Evolutionary conservation across 2,329 filamentous ascomycete species (phyloP), one percentile per base, ranked within the genome.

Genomic region (Daldinia eschscholtzii): DNA sequence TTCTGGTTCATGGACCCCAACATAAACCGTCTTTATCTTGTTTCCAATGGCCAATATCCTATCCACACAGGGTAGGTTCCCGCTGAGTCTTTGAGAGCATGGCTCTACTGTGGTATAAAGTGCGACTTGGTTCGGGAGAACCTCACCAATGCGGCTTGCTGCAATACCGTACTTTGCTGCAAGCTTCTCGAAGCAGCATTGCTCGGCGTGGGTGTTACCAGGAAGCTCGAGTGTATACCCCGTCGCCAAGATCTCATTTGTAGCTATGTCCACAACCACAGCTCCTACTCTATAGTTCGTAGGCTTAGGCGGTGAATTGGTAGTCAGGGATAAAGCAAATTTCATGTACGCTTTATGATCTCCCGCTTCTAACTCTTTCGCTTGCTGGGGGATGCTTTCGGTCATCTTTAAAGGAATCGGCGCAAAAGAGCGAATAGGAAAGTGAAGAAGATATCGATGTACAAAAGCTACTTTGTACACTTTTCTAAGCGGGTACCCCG

Each of bases 61-160:
- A 74, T 97, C 89, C 6, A 93, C 92, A 76, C 96, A 97, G 0
- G 92, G 86, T 61, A 88, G 75, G 76, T 94, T 94, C 3, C 92
- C 92, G 74, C 90, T 93, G 58, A 93, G 82, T 42, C 93, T 85
- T 74, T 90, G 84, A 60, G 88, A 91, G 78, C 93, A 97, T 0
- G 93, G 93, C 79, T 96, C 96, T 85, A 99, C 93, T 0, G 94
- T 98, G 0, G 97, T 98, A 80, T 98, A 98, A 12, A 99, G 86
- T 3, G 88, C 85, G 1, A 87, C 82, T 0, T 87, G 81, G 37
- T 84, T 80, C 0, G 87, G 84, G 6, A 91, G 75, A 13, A 84
- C 80, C 18, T 82, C 76, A 13, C 80, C 80, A 4, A 93, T 84
- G 0, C 81, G 77, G 59, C 88, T 86, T 71, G 92, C 89, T 0